Evolutionary conservation across 2,329 filamentous ascomycete genomes (phyloP).

Genomic region (Pseudogymnoascus sp.): DNA sequence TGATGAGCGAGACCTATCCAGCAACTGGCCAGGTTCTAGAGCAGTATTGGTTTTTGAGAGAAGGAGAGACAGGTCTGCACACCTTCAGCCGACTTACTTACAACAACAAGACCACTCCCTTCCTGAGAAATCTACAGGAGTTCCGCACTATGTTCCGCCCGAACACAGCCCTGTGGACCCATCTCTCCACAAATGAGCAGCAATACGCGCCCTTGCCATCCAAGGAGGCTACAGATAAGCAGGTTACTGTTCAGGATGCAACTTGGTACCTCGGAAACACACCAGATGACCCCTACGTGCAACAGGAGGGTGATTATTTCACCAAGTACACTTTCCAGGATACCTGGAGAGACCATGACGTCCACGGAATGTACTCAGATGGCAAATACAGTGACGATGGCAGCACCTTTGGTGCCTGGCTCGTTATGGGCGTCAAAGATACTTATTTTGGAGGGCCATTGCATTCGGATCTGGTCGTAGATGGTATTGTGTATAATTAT

Average conservation of each 20-base stretch:
- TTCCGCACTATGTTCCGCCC: slow-evolving; percentile 53
- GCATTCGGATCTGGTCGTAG: slow-evolving; percentile 54
- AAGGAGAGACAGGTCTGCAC: slow-evolving; percentile 54
- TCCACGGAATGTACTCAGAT: slow-evolving; percentile 47
- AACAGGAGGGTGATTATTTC: slow-evolving; percentile 51
- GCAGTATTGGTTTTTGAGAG: slow-evolving; percentile 57
- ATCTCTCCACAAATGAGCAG: slow-evolving; percentile 48
- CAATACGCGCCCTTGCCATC: slow-evolving; percentile 46
- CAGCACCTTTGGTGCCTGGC: slow-evolving; percentile 50
- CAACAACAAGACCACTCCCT: slow-evolving; percentile 46
- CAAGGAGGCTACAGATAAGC: slow-evolving; percentile 32
- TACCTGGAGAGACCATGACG: slow-evolving; percentile 48
- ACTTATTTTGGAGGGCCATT: slow-evolving; percentile 54
- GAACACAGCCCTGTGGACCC: slow-evolving; percentile 51
- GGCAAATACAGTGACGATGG: slow-evolving; percentile 41
- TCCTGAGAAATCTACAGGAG: slow-evolving; percentile 51
- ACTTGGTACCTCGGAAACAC: slow-evolving; percentile 52
- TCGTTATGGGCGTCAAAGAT: slow-evolving; percentile 56
- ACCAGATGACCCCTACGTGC: slow-evolving; percentile 45
- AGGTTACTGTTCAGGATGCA: slow-evolving; percentile 52
- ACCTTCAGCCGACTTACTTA: slow-evolving; percentile 53
- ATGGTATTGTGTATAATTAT: slow-evolving; percentile 60
- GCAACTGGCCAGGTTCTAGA: slow-evolving; percentile 50
- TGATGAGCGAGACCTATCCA: slow-evolving; percentile 50
- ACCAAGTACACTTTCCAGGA: slow-evolving; percentile 58